phyloP scores from a whole-genome alignment of 2,329 filamentous ascomycete genomes.

The Fusarium papillatum region DNA sequence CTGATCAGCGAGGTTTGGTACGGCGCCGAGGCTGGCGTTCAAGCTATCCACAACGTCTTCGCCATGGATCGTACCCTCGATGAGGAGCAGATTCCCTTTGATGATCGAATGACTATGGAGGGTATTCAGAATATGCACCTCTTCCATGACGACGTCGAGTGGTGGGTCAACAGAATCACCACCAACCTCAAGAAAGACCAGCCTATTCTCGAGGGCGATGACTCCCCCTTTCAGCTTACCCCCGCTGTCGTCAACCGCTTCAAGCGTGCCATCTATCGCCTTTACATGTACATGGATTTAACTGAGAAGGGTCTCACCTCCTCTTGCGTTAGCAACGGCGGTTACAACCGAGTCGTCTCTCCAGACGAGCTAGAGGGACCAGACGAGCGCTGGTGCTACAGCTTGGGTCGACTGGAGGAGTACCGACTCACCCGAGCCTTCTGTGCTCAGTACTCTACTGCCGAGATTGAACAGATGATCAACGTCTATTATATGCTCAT shows the following conservation, averaged over 20 bases:
- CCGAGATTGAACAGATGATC: slow-evolving; percentile 14
- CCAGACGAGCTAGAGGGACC: not conserved
- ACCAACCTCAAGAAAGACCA: not conserved
- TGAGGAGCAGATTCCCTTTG: not conserved
- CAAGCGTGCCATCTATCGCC: slow-evolving; percentile 8
- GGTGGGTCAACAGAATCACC: slow-evolving; percentile 5
- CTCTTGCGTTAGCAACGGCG: not conserved
- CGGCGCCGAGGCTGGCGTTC: not conserved
- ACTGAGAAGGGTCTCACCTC: not conserved
- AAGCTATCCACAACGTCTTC: slow-evolving; percentile 9
- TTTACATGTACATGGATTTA: slow-evolving; percentile 14
- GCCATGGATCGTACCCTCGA: not conserved
- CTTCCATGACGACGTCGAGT: slow-evolving; percentile 13
- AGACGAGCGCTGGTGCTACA: not conserved
- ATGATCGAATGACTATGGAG: not conserved
- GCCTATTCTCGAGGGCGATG: not conserved
- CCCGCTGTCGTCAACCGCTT: not conserved
- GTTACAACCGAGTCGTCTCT: not conserved
- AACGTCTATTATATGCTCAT: slow-evolving; percentile 5
- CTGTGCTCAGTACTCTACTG: not conserved
- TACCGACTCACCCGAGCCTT: slow-evolving; percentile 6
- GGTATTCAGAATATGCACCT: slow-evolving; percentile 6
- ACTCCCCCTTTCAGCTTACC: not conserved
- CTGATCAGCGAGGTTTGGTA: slow-evolving; percentile 11
- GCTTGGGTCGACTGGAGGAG: not conserved